Evolutionary conservation across 2,329 filamentous ascomycete genomes (phyloP).

Genomic region (Fusarium verticillioides): DNA sequence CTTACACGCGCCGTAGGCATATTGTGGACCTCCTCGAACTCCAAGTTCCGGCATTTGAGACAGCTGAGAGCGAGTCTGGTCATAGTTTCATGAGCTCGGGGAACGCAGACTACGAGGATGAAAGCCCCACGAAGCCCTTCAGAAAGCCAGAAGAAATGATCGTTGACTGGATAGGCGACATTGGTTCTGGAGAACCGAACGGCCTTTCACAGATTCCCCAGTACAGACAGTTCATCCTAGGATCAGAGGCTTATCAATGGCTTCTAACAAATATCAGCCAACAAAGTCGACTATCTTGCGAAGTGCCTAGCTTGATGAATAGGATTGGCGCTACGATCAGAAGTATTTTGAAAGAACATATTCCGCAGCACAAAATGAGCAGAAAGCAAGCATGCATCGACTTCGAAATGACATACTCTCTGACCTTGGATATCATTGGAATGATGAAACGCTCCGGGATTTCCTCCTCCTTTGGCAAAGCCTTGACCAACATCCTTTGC

Average conservation of each 20-base stretch:
- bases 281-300: neutral
- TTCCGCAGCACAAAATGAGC: neutral
- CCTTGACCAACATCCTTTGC: neutral
- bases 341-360: neutral
- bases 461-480: neutral
- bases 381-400: fast-evolving
- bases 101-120: too few species aligned
- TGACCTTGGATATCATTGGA: neutral
- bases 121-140: neutral
- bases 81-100: neutral
- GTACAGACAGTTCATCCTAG: slow-evolving; percentile 1
- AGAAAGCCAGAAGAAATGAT: neutral
- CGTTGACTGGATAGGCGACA: neutral
- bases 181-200: neutral
- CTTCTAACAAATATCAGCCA: slow-evolving; percentile 1
- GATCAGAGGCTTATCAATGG: neutral
- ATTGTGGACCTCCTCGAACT: neutral
- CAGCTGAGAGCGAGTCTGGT: neutral
- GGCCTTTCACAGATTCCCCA: neutral
- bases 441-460: neutral
- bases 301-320: neutral
- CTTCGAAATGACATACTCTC: neutral
- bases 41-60: fast-evolving
- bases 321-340: neutral
- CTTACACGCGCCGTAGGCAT: too few species aligned